Evolutionary conservation across 352 stramenopile genomes (phyloP).

Genomic region (Pythium oligandrum): DNA sequence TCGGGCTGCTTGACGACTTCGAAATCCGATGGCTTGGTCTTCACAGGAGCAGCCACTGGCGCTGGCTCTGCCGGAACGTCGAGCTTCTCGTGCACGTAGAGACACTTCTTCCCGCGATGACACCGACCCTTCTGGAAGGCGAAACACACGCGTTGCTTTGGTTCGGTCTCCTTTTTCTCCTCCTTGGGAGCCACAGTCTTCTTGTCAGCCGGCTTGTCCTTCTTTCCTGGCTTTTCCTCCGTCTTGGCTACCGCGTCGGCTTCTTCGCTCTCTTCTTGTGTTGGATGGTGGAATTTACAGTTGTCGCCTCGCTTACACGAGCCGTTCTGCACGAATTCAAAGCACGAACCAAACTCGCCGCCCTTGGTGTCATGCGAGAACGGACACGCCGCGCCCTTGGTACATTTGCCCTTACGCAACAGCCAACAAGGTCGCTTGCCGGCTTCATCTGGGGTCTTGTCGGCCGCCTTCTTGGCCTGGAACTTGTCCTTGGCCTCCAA

Average conservation of each 20-base stretch:
- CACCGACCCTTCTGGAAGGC: conserved; percentile 73
- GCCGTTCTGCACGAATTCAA: conserved; percentile 73
- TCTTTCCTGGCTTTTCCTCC: conserved; percentile 2
- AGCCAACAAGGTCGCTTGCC: conserved; percentile 59
- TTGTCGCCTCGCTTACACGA: conserved; percentile 63
- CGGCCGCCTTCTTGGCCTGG: conserved; percentile 35
- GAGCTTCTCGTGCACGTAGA: conserved; percentile 62
- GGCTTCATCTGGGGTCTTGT: conserved; percentile 24
- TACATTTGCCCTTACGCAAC: conserved; percentile 76
- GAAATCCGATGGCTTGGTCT: conserved; percentile 9
- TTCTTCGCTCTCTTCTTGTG: conserved; percentile 4
- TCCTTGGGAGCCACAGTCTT: conserved; percentile 4
- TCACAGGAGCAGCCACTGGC: conserved; percentile 6
- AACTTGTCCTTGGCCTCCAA: conserved; percentile 72
- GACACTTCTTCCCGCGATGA: conserved; percentile 64
- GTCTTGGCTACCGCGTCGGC: conserved; percentile 1
- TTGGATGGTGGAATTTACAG: conserved; percentile 67
- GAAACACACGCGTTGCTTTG: conserved; percentile 61
- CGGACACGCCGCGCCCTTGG: conserved; percentile 57
- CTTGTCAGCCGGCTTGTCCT: conserved; percentile 8
- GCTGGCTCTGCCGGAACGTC: conserved; percentile 8
- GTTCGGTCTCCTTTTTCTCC: conserved; percentile 10
- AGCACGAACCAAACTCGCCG: conserved; percentile 73
- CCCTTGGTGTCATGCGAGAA: conserved; percentile 75
- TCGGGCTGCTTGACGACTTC: conserved; percentile 15